Percentiles rank a stretch among this genome's conserved stretches.
These are phyloP conservation scores for Ceratobasidium sp. DNA, from an alignment of 1,284 basidiomycete genomes.

Conservation along the genomic window DNA sequence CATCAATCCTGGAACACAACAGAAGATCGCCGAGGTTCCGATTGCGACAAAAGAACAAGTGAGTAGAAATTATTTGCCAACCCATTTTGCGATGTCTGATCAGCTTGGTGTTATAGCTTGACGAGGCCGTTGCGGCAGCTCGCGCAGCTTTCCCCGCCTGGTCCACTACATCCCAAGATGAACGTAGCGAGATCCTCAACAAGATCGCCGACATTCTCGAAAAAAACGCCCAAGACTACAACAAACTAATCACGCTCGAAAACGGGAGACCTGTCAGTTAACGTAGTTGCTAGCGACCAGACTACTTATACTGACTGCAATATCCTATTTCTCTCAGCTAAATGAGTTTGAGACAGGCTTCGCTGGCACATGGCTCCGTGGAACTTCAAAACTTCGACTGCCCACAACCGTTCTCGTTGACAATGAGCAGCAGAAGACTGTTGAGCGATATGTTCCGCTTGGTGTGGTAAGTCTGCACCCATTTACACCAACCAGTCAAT, in stretches of 20 bases:
- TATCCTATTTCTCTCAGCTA: not conserved
- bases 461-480: constrained; percentile 25
- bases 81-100: not conserved
- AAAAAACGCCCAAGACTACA: constrained; percentile 28
- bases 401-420: constrained; percentile 33
- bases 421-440: constrained; percentile 19
- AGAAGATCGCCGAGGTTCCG: constrained; percentile 37
- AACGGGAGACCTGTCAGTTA: constrained; percentile 29
- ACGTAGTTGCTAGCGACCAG: no score
- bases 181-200: constrained; percentile 16
- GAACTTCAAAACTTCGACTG: constrained; percentile 31
- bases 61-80: not conserved
- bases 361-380: constrained; percentile 27
- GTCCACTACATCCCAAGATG: constrained; percentile 28
- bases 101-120: constrained; percentile 7
- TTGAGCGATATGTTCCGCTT: constrained; percentile 30
- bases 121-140: constrained; percentile 35
- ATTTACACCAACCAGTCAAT: not conserved
- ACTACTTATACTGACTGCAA: not conserved
- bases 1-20: constrained; percentile 28
- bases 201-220: constrained; percentile 17
- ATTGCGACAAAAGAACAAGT: constrained; percentile 38
- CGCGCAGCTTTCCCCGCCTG: constrained; percentile 35
- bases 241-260: constrained; percentile 14
- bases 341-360: not conserved